Percentiles rank a stretch among this genome's conserved stretches.
Conservation (phyloP, 2,329 filamentous ascomycete species). For the Pezicula rhizophila region DNA sequence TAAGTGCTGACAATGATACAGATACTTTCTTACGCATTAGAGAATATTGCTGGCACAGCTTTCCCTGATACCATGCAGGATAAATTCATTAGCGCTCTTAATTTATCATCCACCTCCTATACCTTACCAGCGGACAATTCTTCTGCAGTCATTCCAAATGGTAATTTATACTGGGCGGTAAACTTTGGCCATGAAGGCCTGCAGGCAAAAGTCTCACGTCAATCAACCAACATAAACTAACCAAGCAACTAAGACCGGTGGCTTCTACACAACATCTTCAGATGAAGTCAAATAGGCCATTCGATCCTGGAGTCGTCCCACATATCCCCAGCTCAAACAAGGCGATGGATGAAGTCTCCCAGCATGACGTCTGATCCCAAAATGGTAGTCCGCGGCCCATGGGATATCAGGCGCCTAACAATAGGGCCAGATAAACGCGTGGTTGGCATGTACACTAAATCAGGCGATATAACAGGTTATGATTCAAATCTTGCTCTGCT, state of each 20-base stretch:
- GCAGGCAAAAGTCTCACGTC: constrained; percentile 2
- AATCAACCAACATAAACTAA: constrained; percentile 1
- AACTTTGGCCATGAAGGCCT: constrained; percentile 8
- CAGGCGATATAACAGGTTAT: constrained; percentile 34
- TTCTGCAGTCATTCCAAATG: constrained; percentile 8
- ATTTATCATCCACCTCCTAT: constrained; percentile 26
- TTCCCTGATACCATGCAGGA: constrained; percentile 24
- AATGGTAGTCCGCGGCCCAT: constrained; percentile 19
- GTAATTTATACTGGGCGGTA: constrained; percentile 4
- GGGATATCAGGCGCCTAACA: constrained; percentile 27
- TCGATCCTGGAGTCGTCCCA: constrained; percentile 16
- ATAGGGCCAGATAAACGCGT: constrained; percentile 12
- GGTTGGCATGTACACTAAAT: constrained; percentile 35
- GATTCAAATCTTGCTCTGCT: constrained; percentile 33
- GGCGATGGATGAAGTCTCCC: constrained; percentile 22
- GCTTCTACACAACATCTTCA: constrained; percentile 31
- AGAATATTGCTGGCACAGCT: constrained; percentile 31
- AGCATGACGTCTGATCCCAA: constrained; percentile 14
- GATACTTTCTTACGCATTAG: constrained; percentile 31
- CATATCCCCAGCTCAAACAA: constrained; percentile 15
- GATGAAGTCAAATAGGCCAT: constrained; percentile 21
- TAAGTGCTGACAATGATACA: too few species aligned
- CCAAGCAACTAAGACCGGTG: constrained; percentile 30
- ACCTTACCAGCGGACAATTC: constrained; percentile 2
- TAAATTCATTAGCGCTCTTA: constrained; percentile 27